Evolutionary conservation across 2,329 filamentous ascomycete genomes (phyloP).

Genomic region (Cadophora malorum): DNA sequence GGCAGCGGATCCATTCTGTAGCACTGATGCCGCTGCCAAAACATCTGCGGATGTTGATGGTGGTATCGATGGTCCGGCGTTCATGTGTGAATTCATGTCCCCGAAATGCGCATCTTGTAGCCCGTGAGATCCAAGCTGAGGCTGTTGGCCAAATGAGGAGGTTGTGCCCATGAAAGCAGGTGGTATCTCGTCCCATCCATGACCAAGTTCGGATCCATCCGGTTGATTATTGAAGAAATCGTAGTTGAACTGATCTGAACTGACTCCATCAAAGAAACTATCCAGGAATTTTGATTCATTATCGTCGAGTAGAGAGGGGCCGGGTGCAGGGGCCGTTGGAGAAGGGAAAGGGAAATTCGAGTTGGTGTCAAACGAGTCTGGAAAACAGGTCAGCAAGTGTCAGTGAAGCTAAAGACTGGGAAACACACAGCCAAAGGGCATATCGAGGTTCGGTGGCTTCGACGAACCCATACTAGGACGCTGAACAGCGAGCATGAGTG

Average conservation of each 20-base stretch:
- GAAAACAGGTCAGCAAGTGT: slow-evolving; percentile 25
- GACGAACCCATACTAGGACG: slow-evolving; percentile 65
- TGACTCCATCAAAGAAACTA: slow-evolving; percentile 62
- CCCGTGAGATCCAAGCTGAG: slow-evolving; percentile 34
- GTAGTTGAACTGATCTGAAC: slow-evolving; percentile 56
- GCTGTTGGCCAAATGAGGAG: slow-evolving; percentile 63
- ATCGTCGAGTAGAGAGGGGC: slow-evolving; percentile 69
- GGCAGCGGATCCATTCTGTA: slow-evolving; percentile 52
- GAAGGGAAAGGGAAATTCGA: slow-evolving; percentile 55
- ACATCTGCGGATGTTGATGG: slow-evolving; percentile 57
- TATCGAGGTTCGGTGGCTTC: slow-evolving; percentile 60
- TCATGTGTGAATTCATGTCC: slow-evolving; percentile 34
- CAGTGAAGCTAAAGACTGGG: slow-evolving; percentile 18
- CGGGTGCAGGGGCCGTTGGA: slow-evolving; percentile 67
- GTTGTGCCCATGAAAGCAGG: slow-evolving; percentile 70
- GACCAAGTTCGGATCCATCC: slow-evolving; percentile 56
- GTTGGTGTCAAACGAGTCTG: slow-evolving; percentile 54
- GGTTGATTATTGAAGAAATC: slow-evolving; percentile 52
- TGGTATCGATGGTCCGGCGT: slow-evolving; percentile 30
- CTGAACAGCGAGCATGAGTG: slow-evolving; percentile 63
- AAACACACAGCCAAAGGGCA: slow-evolving; percentile 72
- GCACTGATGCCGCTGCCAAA: slow-evolving; percentile 61
- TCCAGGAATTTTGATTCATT: slow-evolving; percentile 64
- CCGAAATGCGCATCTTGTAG: slow-evolving; percentile 34
- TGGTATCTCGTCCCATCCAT: slow-evolving; percentile 64